Base-by-base conservation (phyloP, 2,329 filamentous ascomycete genomes). In the Coniochaeta hoffmannii region DNA sequence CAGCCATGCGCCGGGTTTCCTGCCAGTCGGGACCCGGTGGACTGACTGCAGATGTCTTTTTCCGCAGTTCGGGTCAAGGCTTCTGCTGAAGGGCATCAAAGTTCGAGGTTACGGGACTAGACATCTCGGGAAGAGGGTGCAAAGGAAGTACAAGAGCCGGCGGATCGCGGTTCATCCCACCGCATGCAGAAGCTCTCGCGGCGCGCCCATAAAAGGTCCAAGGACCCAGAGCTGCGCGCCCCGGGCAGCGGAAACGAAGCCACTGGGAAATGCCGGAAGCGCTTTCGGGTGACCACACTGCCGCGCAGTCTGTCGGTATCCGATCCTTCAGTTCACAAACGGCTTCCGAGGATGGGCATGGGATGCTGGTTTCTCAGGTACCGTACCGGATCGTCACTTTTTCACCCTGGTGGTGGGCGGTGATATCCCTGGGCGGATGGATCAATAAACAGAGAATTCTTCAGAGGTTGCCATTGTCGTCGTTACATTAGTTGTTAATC, bases 401-500 rank as follows among this genome's bases (percentile, higher is more conserved):
- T 51, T 32, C 50, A 28, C 30, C 34, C 31, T 53, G 50, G 50
- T 5, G 50, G 50, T 38, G 24, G 55, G 28, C 51, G 41, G 26
- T 57, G 55, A 46, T 28, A 53, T n/a, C n/a, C n/a, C 35, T 56
- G 31, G 38, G 51, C 34, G 38, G 19, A 38, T 53, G 50, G 50
- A 53, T 38, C 49, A 46, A 28, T 26, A 51, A 31, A 51, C 49
- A 51, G 4, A 51, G 7, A 11, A 52, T 35, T 14, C 28, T 24
- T 24, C 24, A 14, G 50, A 28, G 63, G 60, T 64, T 71, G 68
- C 61, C 63, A 19, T 50, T 50, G 49, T 50, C 49, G 22, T 50
- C 49, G 49, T 67, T 68, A 68, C 66, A 70, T 65, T 73, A 73
- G 66, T 73, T 74, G 69, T 71, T 74, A 72, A 74, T 73, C 55